These are phyloP conservation scores for Scleroderma citrinum DNA, from an alignment of 768 basidiomycete genomes.

Conservation along the genomic window DNA sequence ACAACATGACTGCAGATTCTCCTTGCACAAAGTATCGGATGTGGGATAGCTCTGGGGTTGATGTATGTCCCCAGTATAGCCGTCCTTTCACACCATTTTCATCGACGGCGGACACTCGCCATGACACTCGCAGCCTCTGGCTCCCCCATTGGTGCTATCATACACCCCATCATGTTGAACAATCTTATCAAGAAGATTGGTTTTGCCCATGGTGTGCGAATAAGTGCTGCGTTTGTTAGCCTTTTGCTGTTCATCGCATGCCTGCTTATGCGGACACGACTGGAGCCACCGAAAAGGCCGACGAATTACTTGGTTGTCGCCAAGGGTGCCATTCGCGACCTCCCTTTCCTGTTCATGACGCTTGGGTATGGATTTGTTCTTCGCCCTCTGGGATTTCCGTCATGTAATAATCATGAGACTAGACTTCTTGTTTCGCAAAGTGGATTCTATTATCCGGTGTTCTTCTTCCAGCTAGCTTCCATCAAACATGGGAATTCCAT, in stretches of 20 bases:
- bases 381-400: not conserved
- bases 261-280: slow-evolving; percentile 33
- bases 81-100: slow-evolving; percentile 43
- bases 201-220: slow-evolving; percentile 46
- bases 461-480: slow-evolving; percentile 52
- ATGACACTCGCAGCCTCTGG: slow-evolving; percentile 40
- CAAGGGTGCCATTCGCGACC: slow-evolving; percentile 10
- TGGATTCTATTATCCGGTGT: slow-evolving; percentile 46
- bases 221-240: slow-evolving; percentile 39
- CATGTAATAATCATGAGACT: not conserved
- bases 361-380: slow-evolving; percentile 11
- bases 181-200: slow-evolving; percentile 13
- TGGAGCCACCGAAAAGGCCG: slow-evolving; percentile 25
- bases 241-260: slow-evolving; percentile 30
- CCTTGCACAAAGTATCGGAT: slow-evolving; percentile 42
- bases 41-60: slow-evolving; percentile 43
- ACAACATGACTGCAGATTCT: slow-evolving; percentile 32
- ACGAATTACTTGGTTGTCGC: slow-evolving; percentile 13
- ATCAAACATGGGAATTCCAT: slow-evolving; percentile 40
- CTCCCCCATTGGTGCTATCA: slow-evolving; percentile 24
- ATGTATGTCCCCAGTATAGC: slow-evolving; percentile 40
- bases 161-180: slow-evolving; percentile 30
- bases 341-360: slow-evolving; percentile 14
- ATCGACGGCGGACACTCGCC: slow-evolving; percentile 33
- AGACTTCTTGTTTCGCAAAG: slow-evolving; percentile 24